A percentile compares a stretch with the other conserved stretches of the same genome.
phyloP scores from a whole-genome alignment of 441 rosid species.

The Pelargonium fulgidum region DNA sequence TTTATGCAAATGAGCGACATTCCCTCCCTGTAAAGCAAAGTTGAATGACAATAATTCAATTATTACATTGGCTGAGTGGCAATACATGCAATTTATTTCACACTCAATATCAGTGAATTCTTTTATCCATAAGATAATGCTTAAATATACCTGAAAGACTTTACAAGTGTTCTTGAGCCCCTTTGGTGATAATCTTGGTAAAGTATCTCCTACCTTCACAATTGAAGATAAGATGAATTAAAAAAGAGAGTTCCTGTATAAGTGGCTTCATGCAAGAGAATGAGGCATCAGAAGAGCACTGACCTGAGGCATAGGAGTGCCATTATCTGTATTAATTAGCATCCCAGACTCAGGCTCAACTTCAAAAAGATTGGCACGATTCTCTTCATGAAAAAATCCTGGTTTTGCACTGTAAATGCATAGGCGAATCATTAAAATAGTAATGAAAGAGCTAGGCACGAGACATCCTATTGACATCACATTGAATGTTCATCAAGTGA shows the following conservation, averaged over 20 bases:
- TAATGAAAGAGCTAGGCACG: no score
- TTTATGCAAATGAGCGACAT: conserved; percentile 89
- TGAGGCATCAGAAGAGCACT: not conserved
- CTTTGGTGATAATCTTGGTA: conserved; percentile 39
- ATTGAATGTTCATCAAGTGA: no score
- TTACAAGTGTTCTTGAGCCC: conserved; percentile 37
- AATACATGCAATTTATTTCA: not conserved
- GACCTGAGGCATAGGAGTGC: conserved; percentile 93
- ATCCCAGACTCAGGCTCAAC: conserved; percentile 83
- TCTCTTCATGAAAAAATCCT: conserved; percentile 87
- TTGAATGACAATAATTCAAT: conserved; percentile 7
- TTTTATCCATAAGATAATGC: conserved; percentile 2
- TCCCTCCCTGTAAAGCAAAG: conserved; percentile 64
- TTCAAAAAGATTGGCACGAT: conserved; percentile 82
- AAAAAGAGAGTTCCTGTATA: not conserved
- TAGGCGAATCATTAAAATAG: not conserved
- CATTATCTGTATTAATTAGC: conserved; percentile 90
- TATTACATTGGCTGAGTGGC: not conserved
- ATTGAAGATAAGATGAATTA: conserved; percentile 9
- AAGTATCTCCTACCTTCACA: conserved; percentile 57
- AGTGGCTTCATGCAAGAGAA: conserved; percentile 1
- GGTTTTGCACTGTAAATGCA: conserved; percentile 70
- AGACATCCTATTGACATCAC: no score
- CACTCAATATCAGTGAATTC: conserved; percentile 2
- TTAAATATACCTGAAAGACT: conserved; percentile 62